Base-by-base conservation (phyloP, 768 basidiomycete species). In the Infundibulicybe gibba region DNA sequence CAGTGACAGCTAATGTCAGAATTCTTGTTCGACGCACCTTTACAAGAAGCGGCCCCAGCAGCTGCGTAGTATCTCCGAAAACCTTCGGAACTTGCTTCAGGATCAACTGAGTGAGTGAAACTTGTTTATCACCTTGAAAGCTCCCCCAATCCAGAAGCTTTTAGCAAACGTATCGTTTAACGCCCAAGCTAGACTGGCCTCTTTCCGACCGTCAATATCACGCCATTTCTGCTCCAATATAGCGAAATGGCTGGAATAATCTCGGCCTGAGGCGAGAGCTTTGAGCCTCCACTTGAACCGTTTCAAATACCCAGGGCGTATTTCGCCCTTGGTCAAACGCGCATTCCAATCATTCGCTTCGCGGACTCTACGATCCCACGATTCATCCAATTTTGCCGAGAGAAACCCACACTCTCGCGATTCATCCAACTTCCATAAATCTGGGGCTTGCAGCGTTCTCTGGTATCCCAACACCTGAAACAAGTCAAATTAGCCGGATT, bases 401-500 rank as follows among this genome's bases (percentile, higher is more conserved):
- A 90, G 68, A 15, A 55, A 49, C 0, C 70, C 74, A 13, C 79
- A 68, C 53, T 82, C 73, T 25, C 75, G 72, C 3, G 70, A 55
- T 3, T 68, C 58, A 47, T 79, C 77, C 50, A 90, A 66, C 57
- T 78, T 80, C 85, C 85, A 88, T 11, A 90, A 63, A 63, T 91
- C 89, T 1, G 83, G 78, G 0, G 83, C 83, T 56, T 86, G 85
- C 8, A 91, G 68, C 1, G 85, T 83, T 25, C 88, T 71, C 56
- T 86, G 83, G 56, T 83, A 88, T 0, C 87, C 86, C 34, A 83
- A 66, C 9, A 70, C 66, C 79, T 80, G 15, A 34, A n/a, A 25
- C 16, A 15, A 8, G 32, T 12, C 10, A 37, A 16, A 41, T 40
- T 10, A 44, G 1, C 20, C 31, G 16, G 12, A 32, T 10, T 19